phyloP scores from a whole-genome alignment of 768 basidiomycete genomes.

The Coprinellus micaceus region DNA sequence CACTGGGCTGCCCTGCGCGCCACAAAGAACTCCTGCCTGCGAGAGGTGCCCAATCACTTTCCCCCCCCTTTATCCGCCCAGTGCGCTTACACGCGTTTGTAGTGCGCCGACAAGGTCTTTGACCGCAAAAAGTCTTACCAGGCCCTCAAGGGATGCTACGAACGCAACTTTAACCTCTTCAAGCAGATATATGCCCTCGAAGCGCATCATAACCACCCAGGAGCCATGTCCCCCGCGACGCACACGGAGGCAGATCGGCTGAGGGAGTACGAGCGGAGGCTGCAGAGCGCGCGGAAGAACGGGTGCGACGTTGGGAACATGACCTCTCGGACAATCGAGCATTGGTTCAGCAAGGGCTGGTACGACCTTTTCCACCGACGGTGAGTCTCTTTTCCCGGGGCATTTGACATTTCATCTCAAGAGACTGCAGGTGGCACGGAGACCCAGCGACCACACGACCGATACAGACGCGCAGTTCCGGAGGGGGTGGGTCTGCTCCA shows the following conservation, averaged over 20 bases:
- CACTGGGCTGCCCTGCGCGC: slow-evolving; percentile 76
- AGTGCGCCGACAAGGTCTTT: slow-evolving; percentile 74
- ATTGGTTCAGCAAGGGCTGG: slow-evolving; percentile 78
- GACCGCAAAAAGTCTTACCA: slow-evolving; percentile 78
- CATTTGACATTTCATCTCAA: too few species aligned
- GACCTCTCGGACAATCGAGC: slow-evolving; percentile 68
- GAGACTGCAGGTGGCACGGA: slow-evolving; percentile 69
- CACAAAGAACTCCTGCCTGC: slow-evolving; percentile 78
- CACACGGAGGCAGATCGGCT: slow-evolving; percentile 56
- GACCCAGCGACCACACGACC: slow-evolving; percentile 60
- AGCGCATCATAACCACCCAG: slow-evolving; percentile 39
- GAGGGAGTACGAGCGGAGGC: slow-evolving; percentile 67
- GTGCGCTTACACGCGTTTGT: slow-evolving; percentile 10
- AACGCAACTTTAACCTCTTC: slow-evolving; percentile 81
- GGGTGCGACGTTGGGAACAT: slow-evolving; percentile 73
- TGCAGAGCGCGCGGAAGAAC: slow-evolving; percentile 60
- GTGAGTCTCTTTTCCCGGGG: slow-evolving; percentile 28
- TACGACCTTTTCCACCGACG: slow-evolving; percentile 69
- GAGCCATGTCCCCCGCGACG: slow-evolving; percentile 10
- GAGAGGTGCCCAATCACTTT: slow-evolving; percentile 48
- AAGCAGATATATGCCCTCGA: slow-evolving; percentile 79
- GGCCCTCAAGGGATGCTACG: slow-evolving; percentile 80
- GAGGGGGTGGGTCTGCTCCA: slow-evolving; percentile 25
- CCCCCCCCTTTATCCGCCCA: slow-evolving; percentile 3
- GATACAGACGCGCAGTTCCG: slow-evolving; percentile 33